Evolutionary conservation across 2,329 filamentous ascomycete species (phyloP), one percentile per base, ranked within the genome.

Genomic region (Pseudocercospora cruenta): DNA sequence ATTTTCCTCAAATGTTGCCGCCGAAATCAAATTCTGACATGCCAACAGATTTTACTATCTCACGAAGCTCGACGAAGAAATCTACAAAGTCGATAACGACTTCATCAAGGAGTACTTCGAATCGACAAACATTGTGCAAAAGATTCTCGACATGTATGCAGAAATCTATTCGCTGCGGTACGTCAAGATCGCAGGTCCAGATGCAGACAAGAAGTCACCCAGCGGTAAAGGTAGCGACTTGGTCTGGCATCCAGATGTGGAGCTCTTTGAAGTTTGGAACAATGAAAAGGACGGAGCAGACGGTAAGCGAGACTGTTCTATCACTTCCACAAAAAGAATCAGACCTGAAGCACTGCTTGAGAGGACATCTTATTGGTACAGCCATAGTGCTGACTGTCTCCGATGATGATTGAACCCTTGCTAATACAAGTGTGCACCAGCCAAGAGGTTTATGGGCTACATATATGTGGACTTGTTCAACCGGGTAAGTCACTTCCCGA

Each of bases 11-110:
- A 43, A 19, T 1, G 16, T 43, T 6, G 19, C 14, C 9, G 12
- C 14, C 10, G 26, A 31, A 33, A 22, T 36, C 24, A 14, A 16
- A 58, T 36, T 4, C 31, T 58, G 54, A 58, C 16, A 19, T 9
- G 9, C 2, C 21, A 12, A 58, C 54, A 58, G 54, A 22, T 39
- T 1, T 3, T 31, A 21, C 26, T 57, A 31, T 33, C 21, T 24
- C 14, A 57, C 21, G 10, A 26, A 57, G 26, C 54, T 57, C 19
- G 54, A 39, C 26, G 4, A 51, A 61, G 47, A 51, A 5, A 26
- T 51, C 10, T 82, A 94, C 57, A 84, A 87, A 71, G 93, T 94
- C 73, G 93, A 94, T 68, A 90, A 93, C 78, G 85, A 91, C 16
- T 86, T 93, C 79, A 82, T 94, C 39, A 64, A 58, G 22, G 65